Base-by-base conservation (phyloP, 306 rosid species). In the Ochetophila trinervis region DNA sequence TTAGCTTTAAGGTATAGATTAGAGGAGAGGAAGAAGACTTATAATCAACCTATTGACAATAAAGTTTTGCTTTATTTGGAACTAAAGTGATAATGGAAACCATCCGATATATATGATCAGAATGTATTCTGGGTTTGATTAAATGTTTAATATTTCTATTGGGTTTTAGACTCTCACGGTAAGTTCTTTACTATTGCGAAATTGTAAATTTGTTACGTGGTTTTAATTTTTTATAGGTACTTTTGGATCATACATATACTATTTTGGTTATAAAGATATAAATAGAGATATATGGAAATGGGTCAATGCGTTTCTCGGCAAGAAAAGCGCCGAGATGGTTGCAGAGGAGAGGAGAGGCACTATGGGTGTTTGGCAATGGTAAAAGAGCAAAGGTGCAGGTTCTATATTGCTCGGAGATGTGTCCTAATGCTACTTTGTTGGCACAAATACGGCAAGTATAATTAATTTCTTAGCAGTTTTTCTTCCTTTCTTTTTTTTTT, bases 401-500 rank as follows among this genome's bases (percentile, higher is more conserved):
- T 78, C 72, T 78, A 78, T 65, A 73, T 78, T 63, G 73, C 60
- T 34, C 68, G 65, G 69, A 78, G 69, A 42, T 78, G 83, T 78
- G 49, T 68, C 18, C 50, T 52, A 15, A 73, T 78, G 76, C 83
- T 73, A 53, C 36, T 78, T 37, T 73, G 79, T 66, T 78, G 83
- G 83, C 79, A 64, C 15, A 78, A 78, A 66, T 78, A 74, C 52
- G 60, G 81, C 78, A 71, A 82, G 60, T 55, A 62, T 53, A 70
- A 19, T 6, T 60, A 52, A 9, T 23, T 54, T 27, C 35, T 34
- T 15, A n/a, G 21, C n/a, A n/a, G n/a, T n/a, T n/a, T n/a, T n/a
- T n/a, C n/a, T n/a, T n/a, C n/a, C n/a, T n/a, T 54, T 52, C 15
- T 20, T 52, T 6, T 62, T 40, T 27, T 53, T n/a, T 23, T 60